Percentiles rank a stretch among this genome's conserved stretches.
phyloP scores from a whole-genome alignment of 1,139 yeast species.

The Kodamaea ohmeri region DNA sequence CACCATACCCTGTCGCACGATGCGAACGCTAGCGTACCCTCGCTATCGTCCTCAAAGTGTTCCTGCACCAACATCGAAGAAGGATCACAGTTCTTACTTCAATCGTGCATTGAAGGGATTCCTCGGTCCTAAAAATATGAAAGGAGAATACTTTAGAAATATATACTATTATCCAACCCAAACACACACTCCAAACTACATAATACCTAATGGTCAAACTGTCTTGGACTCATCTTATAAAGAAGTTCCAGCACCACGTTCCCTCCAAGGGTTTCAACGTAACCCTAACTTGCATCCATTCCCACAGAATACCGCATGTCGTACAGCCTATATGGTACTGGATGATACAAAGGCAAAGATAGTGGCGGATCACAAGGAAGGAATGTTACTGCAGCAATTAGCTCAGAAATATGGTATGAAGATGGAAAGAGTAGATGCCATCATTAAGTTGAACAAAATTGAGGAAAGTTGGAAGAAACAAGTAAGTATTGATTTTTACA shows the following conservation, averaged over 20 bases:
- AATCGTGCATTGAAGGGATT: conserved; percentile 49
- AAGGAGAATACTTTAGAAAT: conserved; percentile 79
- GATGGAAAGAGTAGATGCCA: conserved; percentile 83
- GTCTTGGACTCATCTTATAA: conserved; percentile 22
- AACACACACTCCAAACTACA: conserved; percentile 71
- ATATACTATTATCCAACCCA: conserved; percentile 73
- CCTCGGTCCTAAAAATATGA: conserved; percentile 78
- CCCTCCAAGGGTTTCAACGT: conserved; percentile 18
- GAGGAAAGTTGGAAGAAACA: conserved; percentile 59
- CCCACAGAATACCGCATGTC: conserved; percentile 68
- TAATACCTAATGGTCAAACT: conserved; percentile 57
- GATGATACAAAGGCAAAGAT: conserved; percentile 59
- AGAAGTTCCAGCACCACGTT: conserved; percentile 14
- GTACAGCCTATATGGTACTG: conserved; percentile 62
- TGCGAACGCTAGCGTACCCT: conserved; percentile 25
- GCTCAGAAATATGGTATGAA: conserved; percentile 80
- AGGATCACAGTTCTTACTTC: conserved; percentile 28
- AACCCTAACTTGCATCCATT: conserved; percentile 63
- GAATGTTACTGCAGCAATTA: conserved; percentile 63
- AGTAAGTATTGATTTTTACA: conserved; percentile 54
- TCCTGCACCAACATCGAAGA: conserved; percentile 22
- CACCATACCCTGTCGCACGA: conserved; percentile 10
- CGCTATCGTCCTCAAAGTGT: conserved; percentile 21
- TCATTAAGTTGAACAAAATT: conserved; percentile 61
- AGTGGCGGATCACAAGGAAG: conserved; percentile 52